phyloP scores from a whole-genome alignment of 1,284 basidiomycete species.

The Schizopora paradoxa region DNA sequence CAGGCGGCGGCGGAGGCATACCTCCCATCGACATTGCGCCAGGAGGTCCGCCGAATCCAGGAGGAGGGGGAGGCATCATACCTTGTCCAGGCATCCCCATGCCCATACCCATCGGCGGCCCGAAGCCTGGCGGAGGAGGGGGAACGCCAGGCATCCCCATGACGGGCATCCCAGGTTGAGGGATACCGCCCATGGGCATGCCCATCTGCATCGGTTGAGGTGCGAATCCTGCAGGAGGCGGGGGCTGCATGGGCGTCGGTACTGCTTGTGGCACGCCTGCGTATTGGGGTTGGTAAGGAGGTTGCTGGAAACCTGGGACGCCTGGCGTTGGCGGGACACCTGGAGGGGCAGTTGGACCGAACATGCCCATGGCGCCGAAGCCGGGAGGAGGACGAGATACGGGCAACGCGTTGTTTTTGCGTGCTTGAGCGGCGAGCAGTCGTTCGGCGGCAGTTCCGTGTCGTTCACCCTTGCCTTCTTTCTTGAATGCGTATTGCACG shows the following conservation, averaged over 20 bases:
- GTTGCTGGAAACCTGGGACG: neutral
- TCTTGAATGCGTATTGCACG: constrained; percentile 98
- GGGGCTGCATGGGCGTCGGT: no score
- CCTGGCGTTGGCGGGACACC: neutral
- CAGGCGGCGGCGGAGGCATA: constrained; percentile 52
- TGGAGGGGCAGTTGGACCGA: constrained; percentile 20
- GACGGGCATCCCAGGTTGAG: no score
- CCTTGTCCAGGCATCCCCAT: constrained; percentile 34
- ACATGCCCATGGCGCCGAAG: constrained; percentile 59
- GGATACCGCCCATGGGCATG: no score
- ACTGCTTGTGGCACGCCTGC: no score
- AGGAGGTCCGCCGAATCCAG: no score
- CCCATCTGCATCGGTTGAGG: no score
- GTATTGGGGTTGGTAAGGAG: no score
- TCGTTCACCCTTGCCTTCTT: constrained; percentile 96
- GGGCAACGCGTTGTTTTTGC: constrained; percentile 89
- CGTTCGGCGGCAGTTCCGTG: constrained; percentile 96
- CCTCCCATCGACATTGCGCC: constrained; percentile 10
- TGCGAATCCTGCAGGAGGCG: no score
- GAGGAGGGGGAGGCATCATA: constrained; percentile 31
- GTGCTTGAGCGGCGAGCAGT: constrained; percentile 89
- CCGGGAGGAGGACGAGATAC: constrained; percentile 63
- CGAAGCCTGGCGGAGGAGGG: constrained; percentile 59
- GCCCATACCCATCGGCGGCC: constrained; percentile 60
- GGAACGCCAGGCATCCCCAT: constrained; percentile 33